Base-by-base conservation (phyloP, 257 asterid genomes). In the Petunia axillaris region DNA sequence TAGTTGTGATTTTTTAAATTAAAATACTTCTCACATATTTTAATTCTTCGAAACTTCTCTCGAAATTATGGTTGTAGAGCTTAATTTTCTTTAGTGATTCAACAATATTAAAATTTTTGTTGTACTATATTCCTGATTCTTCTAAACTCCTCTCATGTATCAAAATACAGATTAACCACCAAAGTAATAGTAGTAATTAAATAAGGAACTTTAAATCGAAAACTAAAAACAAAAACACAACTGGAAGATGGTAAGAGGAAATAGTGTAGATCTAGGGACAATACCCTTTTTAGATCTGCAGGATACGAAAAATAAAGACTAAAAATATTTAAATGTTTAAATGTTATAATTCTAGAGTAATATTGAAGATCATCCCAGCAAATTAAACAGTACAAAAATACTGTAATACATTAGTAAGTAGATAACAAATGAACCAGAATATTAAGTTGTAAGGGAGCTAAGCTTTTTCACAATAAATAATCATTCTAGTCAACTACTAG, bases 401-500 rank as follows among this genome's bases (percentile, higher is more conserved):
- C 50, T 35, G 76, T 40, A 78, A 64, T 78, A 16, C 25, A 25
- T 25, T 25, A 25, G 25, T 25, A 0, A 25, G 25, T 0, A 25
- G 25, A 46, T 50, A 48, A 44, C 25, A 43, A 62, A 14, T n/a
- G 67, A 71, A 64, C 62, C 38, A 63, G 62, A 38, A 46, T 60
- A 35, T 57, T 52, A 3, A 66, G 43, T 70, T 38, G 59, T 37
- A 16, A 70, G n/a, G 48, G 35, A 16, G 48, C 1, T 39, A 11
- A 37, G 3, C 0, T 8, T 46, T 82, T 35, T 64, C 37, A 43
- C 8, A 52, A 16, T 58, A 43, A 73, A 39, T 10, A 67, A 77
- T 46, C 62, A 83, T 81, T 83, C 41, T 53, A 83, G 90, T 87
- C 90, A 85, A 87, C 89, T 84, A 82, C 62, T 76, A 35, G 44